Evolutionary conservation across 768 basidiomycete genomes (phyloP).

Genomic region (Phlebiopsis gigantea): DNA sequence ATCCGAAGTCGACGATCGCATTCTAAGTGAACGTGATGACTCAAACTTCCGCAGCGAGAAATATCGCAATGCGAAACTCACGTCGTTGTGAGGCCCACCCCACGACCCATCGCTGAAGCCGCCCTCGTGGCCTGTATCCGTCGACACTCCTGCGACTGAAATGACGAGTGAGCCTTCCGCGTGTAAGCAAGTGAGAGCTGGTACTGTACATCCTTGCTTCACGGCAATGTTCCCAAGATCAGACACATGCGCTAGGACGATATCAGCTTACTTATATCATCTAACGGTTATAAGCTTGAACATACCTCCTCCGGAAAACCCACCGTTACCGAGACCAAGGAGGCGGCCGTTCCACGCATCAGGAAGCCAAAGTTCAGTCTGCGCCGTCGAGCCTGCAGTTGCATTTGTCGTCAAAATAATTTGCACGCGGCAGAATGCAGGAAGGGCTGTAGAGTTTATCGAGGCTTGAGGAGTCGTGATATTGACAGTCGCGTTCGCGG

Average conservation of each 20-base stretch:
- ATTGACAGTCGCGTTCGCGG: slow-evolving; percentile 16
- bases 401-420: slow-evolving; percentile 1
- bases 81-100: slow-evolving; percentile 8
- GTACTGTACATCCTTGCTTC: slow-evolving; percentile 6
- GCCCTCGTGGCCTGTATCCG: slow-evolving; percentile 8
- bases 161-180: too few relatives aligned
- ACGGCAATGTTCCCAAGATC: slow-evolving; percentile 7
- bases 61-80: not conserved
- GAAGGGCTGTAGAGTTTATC: slow-evolving; percentile 17
- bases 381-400: slow-evolving; percentile 4
- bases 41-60: not conserved
- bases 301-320: slow-evolving; percentile 16
- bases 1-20: slow-evolving; percentile 15
- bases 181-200: not conserved
- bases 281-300: not conserved
- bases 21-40: not conserved
- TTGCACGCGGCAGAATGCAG: slow-evolving; percentile 21
- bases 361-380: slow-evolving; percentile 20
- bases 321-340: slow-evolving; percentile 19
- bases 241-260: not conserved
- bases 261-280: too few relatives aligned
- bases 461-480: slow-evolving; percentile 17
- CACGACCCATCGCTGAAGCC: not conserved
- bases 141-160: slow-evolving; percentile 10
- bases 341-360: slow-evolving; percentile 19